A percentile compares a stretch with the other conserved stretches of the same genome.
phyloP scores from a whole-genome alignment of 768 basidiomycete species.

The Xerocomellus chrysenteron region DNA sequence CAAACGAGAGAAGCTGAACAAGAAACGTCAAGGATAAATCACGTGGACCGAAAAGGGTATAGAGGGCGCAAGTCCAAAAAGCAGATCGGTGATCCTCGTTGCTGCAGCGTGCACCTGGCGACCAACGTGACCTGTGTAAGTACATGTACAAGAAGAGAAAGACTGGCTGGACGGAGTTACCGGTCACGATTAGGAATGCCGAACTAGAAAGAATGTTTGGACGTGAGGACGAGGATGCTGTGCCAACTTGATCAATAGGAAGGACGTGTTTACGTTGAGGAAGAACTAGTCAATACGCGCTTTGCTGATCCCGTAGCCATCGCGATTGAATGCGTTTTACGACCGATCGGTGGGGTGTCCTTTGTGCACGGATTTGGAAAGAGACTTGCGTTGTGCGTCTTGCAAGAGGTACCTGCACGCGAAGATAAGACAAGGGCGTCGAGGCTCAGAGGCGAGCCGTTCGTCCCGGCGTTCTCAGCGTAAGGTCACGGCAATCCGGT shows the following conservation, averaged over 20 bases:
- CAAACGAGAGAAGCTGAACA: constrained; percentile 1
- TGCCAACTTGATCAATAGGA: neutral
- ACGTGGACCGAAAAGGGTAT: constrained; percentile 2
- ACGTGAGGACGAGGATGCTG: neutral
- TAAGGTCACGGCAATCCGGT: neutral
- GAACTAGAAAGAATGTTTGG: neutral
- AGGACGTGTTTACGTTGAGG: neutral
- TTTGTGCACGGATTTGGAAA: constrained; percentile 7
- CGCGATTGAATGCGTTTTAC: constrained; percentile 9
- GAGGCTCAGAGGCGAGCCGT: constrained; percentile 9
- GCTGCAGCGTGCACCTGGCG: constrained; percentile 11
- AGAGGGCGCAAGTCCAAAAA: constrained; percentile 3
- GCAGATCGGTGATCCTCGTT: constrained; percentile 16
- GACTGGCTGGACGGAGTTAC: neutral
- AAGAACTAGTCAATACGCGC: neutral
- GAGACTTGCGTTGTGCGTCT: constrained; percentile 1
- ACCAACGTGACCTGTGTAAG: neutral
- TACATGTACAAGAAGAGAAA: neutral
- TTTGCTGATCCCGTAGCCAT: constrained; percentile 14
- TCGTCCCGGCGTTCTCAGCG: neutral
- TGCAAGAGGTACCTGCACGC: neutral
- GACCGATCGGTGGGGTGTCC: neutral
- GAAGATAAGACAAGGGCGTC: constrained; percentile 8
- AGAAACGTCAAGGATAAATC: neutral
- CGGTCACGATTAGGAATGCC: neutral